Base-by-base conservation (phyloP, 257 asterid genomes). In the Rauvolfia tetraphylla region DNA sequence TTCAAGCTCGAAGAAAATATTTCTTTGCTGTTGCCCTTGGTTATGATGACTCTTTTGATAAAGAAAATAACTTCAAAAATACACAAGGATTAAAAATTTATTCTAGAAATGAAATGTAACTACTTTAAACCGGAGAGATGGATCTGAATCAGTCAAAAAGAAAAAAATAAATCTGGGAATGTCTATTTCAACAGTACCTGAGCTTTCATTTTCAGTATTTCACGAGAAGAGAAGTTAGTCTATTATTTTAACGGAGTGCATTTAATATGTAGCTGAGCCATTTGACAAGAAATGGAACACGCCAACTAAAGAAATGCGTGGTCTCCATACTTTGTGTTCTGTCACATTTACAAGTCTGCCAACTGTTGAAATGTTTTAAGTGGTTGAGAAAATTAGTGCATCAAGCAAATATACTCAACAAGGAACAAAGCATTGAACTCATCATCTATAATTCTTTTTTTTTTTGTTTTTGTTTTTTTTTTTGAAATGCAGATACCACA, bases 401-500 rank as follows among this genome's bases (percentile, higher is more conserved):
- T 6, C 20, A 4, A 62, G 42, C 42, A 62, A 62, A 62, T 38
- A 31, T 31, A n/a, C 23, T 56, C 62, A 56, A 23, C 62, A 56
- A 23, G 3, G 3, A 33, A 33, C n/a, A 31, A 15, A 31, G 3
- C 67, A 59, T 59, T 25, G 27, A 0, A 53, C n/a, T n/a, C n/a
- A n/a, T n/a, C n/a, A n/a, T n/a, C n/a, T n/a, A n/a, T n/a, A n/a
- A 25, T 4, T 57, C 10, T 57, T 0, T 61, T 25, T 15, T 9
- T 63, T 14, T 4, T 4, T 31, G 13, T 33, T 70, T 25, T 25
- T 27, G 31, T 51, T 4, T 68, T 36, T 53, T 68, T 62, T 15
- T 53, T 68, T 23, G 0, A 0, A 13, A 29, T 74, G 80, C 97
- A 93, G 98, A 67, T 93, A 91, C 83, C 98, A 93, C 83, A 91